A percentile compares a stretch with the other conserved stretches of the same genome.
Conservation (phyloP, 768 basidiomycete species). For the Termitomyces sp. region DNA sequence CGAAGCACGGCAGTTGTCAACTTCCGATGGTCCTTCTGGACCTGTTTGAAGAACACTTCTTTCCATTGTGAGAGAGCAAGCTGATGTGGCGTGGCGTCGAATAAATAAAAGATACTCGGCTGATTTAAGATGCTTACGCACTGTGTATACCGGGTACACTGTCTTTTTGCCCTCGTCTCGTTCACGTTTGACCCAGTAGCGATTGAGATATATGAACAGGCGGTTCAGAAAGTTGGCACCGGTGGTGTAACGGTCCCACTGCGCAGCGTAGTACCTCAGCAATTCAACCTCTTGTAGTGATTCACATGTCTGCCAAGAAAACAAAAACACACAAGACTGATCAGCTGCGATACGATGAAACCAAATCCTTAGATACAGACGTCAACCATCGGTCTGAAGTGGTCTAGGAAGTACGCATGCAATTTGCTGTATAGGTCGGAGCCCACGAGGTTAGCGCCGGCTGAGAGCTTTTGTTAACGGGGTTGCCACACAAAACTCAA, state of each 20-base stretch:
- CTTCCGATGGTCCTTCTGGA: slow-evolving; percentile 78
- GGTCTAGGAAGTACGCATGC: slow-evolving; percentile 80
- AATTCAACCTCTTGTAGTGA: slow-evolving; percentile 84
- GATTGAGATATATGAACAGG: slow-evolving; percentile 94
- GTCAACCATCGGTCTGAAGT: slow-evolving; percentile 68
- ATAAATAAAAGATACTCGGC: not conserved
- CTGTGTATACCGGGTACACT: slow-evolving; percentile 95
- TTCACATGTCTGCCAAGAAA: slow-evolving; percentile 84
- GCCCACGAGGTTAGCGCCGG: slow-evolving; percentile 96
- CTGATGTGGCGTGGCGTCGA: slow-evolving; percentile 36
- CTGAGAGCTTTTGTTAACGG: slow-evolving; percentile 28
- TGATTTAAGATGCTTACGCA: slow-evolving; percentile 30
- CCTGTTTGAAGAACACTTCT: slow-evolving; percentile 78
- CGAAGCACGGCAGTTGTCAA: slow-evolving; percentile 83
- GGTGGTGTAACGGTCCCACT: slow-evolving; percentile 97
- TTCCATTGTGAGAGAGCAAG: slow-evolving; percentile 97
- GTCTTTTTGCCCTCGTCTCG: slow-evolving; percentile 96
- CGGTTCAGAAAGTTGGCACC: slow-evolving; percentile 97
- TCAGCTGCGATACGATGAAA: not conserved
- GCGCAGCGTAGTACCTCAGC: slow-evolving; percentile 83
- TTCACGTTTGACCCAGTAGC: slow-evolving; percentile 99
- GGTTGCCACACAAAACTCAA: slow-evolving; percentile 4
- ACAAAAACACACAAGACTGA: slow-evolving; percentile 2
- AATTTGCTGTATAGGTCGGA: slow-evolving; percentile 96
- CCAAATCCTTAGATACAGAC: slow-evolving; percentile 18